Base-by-base conservation (phyloP, 345 rosid genomes). In the Psidium friedrichsthalianum region DNA sequence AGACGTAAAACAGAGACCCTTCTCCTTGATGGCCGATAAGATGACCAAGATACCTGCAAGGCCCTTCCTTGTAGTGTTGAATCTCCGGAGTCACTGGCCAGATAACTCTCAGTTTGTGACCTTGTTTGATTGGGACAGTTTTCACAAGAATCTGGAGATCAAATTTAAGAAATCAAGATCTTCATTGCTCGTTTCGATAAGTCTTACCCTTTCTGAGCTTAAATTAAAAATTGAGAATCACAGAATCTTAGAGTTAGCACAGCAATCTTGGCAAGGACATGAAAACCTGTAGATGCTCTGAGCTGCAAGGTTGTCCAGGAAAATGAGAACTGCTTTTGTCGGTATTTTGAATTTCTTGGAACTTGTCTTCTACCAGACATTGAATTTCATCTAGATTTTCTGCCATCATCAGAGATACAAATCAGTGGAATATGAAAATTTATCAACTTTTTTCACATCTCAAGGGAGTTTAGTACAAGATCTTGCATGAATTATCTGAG, bases 1-100 rank as follows among this genome's bases (percentile, higher is more conserved):
- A 90, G 92, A 95, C 89, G 82, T 92, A 91, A 90, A 92, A 95
- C 85, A 97, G 85, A 53, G 98, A 94, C 85, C 99, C 99, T 91
- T 95, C 96, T 87, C 96, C 98, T 92, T 94, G 92, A 88, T 97
- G 99, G 83, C 96, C 97, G 86, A 95, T 93, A 85, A 97, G 95
- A 89, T 97, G 98, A 84, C 94, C 89, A 85, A 97, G 96, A 91
- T 97, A 97, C 87, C 85, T 92, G 91, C 95, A 87, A 82, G 98
- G 96, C 84, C 90, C 96, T 91, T 94, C 98, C 89, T 93, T 93
- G 88, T 95, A 97, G 85, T 90, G 94, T 85, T 85, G 93, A 93
- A 95, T 95, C 85, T 93, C 90, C 21, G 98, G 97, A 85, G 96
- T 89, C 52, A 97, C 90, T 53, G 99, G 99, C 99, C 99, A 97